Percentiles rank a stretch among this genome's conserved stretches.
These are phyloP conservation scores for Boletus rubroflammeus DNA, from an alignment of 768 basidiomycete species.

Conservation along the genomic window DNA sequence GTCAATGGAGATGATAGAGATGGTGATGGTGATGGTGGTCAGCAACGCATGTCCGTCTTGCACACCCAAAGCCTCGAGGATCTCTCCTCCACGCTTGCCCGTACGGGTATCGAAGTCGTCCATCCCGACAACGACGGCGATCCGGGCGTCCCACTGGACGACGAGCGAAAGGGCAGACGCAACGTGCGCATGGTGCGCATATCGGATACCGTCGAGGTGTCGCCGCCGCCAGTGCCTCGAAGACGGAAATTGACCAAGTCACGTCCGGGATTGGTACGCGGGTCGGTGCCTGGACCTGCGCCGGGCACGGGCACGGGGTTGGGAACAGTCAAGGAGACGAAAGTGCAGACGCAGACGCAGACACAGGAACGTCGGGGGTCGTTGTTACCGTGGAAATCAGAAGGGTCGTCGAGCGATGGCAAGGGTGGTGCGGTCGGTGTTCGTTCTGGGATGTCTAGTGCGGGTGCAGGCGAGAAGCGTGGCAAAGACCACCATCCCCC, in stretches of 20 bases:
- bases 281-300: not conserved
- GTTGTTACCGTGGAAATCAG: constrained; percentile 24
- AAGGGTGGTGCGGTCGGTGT: not conserved
- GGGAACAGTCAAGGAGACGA: not conserved
- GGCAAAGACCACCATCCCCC: not conserved
- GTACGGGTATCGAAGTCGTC: constrained; percentile 18
- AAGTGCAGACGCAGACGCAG: not conserved
- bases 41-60: not conserved
- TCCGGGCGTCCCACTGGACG: not conserved
- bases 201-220: constrained; percentile 24
- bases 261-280: constrained; percentile 1
- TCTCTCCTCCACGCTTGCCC: constrained; percentile 17
- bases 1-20: not conserved
- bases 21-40: not conserved
- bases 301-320: not conserved
- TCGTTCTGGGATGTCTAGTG: not conserved
- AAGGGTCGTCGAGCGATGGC: not conserved
- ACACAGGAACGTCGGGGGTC: constrained; percentile 15
- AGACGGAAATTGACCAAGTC: constrained; percentile 25
- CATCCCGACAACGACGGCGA: not conserved
- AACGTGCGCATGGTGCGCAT: constrained; percentile 26
- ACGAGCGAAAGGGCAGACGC: constrained; percentile 8
- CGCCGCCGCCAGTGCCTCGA: constrained; percentile 6
- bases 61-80: constrained; percentile 26
- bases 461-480: not conserved